Evolutionary conservation across 2,329 filamentous ascomycete species (phyloP).

Genomic region (Colletotrichum horii): DNA sequence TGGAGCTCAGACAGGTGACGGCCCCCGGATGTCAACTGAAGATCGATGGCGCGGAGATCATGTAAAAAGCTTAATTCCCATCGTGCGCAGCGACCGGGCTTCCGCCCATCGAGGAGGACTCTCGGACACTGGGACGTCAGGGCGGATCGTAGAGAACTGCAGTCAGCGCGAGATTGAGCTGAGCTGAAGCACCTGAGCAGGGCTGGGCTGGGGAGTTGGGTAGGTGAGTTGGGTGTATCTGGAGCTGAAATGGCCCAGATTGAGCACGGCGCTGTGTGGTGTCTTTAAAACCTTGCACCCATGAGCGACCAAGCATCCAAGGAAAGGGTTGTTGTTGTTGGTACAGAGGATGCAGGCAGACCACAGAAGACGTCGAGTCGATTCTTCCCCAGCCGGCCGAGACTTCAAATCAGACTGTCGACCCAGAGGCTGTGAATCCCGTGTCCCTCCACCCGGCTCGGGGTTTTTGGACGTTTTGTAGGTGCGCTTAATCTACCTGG

Average conservation of each 20-base stretch:
- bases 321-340: neutral
- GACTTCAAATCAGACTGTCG: neutral
- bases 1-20: neutral
- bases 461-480: neutral
- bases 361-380: neutral
- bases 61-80: slow-evolving; percentile 8
- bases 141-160: neutral
- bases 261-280: neutral
- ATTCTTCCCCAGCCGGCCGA: neutral
- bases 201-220: neutral
- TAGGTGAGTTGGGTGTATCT: neutral
- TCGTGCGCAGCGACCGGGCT: too few species aligned
- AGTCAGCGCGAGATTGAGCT: neutral
- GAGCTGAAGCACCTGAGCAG: neutral
- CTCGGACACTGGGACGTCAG: neutral
- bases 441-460: neutral
- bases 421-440: neutral
- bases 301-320: neutral
- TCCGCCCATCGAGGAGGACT: neutral
- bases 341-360: neutral
- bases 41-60: neutral
- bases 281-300: neutral
- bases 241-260: neutral
- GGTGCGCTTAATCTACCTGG: neutral
- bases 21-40: slow-evolving; percentile 1